A percentile compares a stretch with the other conserved stretches of the same genome.
Evolutionary conservation across 306 rosid species (phyloP).

Genomic region (Acmispon strigosus): DNA sequence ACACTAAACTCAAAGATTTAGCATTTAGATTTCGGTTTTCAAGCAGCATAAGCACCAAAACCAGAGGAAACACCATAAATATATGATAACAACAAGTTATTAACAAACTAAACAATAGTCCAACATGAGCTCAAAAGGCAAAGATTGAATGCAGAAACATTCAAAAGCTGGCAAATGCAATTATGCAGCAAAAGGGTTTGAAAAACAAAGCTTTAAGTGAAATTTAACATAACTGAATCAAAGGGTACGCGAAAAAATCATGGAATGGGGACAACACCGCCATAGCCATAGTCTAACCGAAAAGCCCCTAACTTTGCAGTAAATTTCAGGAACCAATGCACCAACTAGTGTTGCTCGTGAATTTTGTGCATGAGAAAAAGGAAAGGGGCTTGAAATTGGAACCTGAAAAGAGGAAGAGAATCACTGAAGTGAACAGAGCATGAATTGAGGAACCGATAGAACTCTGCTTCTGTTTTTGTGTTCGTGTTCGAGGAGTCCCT

Average conservation of each 20-base stretch:
- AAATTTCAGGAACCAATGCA: not conserved
- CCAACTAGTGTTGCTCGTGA: not conserved
- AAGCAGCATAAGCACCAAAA: slow-evolving; percentile 12
- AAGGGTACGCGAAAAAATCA: not conserved
- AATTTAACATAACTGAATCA: slow-evolving; percentile 7
- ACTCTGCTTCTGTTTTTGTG: not conserved
- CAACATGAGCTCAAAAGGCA: not conserved
- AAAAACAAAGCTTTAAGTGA: not conserved
- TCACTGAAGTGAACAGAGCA: slow-evolving; percentile 2
- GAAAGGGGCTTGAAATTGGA: not conserved
- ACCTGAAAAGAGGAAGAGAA: slow-evolving; percentile 22
- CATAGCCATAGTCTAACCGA: not conserved
- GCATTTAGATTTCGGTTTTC: not conserved
- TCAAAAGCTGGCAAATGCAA: slow-evolving; percentile 3
- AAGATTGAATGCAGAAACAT: slow-evolving; percentile 11
- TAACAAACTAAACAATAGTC: not conserved
- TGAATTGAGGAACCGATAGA: slow-evolving; percentile 4
- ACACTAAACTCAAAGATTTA: not conserved
- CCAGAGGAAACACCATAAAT: not conserved
- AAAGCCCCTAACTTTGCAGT: not conserved
- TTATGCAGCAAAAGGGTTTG: not conserved
- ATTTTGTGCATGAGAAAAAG: not conserved
- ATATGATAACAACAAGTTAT: not conserved
- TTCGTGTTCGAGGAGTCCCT: not conserved
- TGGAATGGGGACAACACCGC: not conserved